A percentile compares a stretch with the other conserved stretches of the same genome.
These are phyloP conservation scores for Hypericum perforatum DNA, from an alignment of 345 rosid genomes.

Conservation along the genomic window DNA sequence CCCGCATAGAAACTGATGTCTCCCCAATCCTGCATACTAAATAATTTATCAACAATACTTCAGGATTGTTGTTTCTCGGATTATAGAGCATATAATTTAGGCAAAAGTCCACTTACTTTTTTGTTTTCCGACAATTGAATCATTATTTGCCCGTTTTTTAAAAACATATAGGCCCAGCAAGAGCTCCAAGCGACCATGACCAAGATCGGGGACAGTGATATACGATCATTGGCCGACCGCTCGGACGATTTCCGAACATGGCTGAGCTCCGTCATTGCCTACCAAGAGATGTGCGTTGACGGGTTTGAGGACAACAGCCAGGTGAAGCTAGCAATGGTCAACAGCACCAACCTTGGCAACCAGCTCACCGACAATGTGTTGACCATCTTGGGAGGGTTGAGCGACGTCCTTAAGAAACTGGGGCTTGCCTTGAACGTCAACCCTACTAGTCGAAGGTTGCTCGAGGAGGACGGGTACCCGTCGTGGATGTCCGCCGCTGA, in stretches of 20 bases:
- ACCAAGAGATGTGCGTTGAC: slow-evolving; percentile 20
- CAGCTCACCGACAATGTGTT: slow-evolving; percentile 19
- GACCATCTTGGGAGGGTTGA: slow-evolving; percentile 13
- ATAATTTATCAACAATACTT: too few relatives aligned
- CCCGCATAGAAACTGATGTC: too few relatives aligned
- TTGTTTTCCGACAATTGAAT: too few relatives aligned
- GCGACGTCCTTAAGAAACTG: slow-evolving; percentile 5
- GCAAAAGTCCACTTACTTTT: too few relatives aligned
- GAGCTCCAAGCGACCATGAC: slow-evolving; percentile 11
- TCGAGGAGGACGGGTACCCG: slow-evolving; percentile 29
- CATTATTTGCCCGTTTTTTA: too few relatives aligned
- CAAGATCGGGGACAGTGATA: background rate
- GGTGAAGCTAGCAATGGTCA: background rate
- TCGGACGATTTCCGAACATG: slow-evolving; percentile 14
- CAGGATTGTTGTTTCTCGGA: too few relatives aligned
- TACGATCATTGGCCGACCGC: slow-evolving; percentile 2
- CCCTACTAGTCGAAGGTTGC: slow-evolving; percentile 29
- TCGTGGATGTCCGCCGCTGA: slow-evolving; percentile 56
- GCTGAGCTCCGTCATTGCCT: slow-evolving; percentile 17
- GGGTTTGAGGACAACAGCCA: slow-evolving; percentile 5
- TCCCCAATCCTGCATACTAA: too few relatives aligned
- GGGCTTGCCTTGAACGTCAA: too few relatives aligned
- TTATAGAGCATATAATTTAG: too few relatives aligned
- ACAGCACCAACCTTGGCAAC: slow-evolving; percentile 6
- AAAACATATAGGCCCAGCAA: slow-evolving; percentile 11